A percentile compares a stretch with the other conserved stretches of the same genome.
These are phyloP conservation scores for Gracilaria caudata DNA, from an alignment of 23 red algal species.

Conservation along the genomic window DNA sequence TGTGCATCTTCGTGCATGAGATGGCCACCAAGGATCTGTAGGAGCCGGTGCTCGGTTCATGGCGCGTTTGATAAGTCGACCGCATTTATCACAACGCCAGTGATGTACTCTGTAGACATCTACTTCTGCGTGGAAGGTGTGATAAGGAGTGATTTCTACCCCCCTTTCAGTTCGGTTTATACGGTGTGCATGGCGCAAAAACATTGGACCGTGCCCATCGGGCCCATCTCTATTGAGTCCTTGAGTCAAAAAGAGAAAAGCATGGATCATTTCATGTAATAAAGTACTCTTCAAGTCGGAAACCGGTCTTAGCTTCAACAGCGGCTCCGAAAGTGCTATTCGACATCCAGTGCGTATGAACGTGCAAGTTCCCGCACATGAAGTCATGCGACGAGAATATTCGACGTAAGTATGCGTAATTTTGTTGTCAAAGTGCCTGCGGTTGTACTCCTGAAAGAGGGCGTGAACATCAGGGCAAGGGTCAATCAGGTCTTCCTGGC, in stretches of 20 bases:
- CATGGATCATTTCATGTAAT: constrained; percentile 88
- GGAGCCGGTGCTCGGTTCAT: constrained; percentile 79
- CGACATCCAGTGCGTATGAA: constrained; percentile 62
- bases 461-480: constrained; percentile 72
- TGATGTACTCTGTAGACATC: constrained; percentile 66
- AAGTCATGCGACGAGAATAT: constrained; percentile 70
- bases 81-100: constrained; percentile 68
- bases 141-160: constrained; percentile 75
- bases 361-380: constrained; percentile 76
- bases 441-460: constrained; percentile 70
- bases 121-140: constrained; percentile 68
- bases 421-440: constrained; percentile 55
- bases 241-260: constrained; percentile 66
- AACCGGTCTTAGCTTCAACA: constrained; percentile 52
- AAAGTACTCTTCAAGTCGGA: constrained; percentile 71
- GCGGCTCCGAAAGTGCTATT: constrained; percentile 70
- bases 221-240: constrained; percentile 47
- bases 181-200: constrained; percentile 47
- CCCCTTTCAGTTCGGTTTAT: constrained; percentile 15
- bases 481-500: constrained; percentile 19
- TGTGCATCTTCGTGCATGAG: constrained; percentile 40
- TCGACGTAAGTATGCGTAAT: constrained; percentile 69
- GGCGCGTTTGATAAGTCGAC: constrained; percentile 61
- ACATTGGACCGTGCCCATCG: constrained; percentile 65
- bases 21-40: constrained; percentile 63